phyloP scores from a whole-genome alignment of 2,329 filamentous ascomycete genomes.

The Xylaria sp. region DNA sequence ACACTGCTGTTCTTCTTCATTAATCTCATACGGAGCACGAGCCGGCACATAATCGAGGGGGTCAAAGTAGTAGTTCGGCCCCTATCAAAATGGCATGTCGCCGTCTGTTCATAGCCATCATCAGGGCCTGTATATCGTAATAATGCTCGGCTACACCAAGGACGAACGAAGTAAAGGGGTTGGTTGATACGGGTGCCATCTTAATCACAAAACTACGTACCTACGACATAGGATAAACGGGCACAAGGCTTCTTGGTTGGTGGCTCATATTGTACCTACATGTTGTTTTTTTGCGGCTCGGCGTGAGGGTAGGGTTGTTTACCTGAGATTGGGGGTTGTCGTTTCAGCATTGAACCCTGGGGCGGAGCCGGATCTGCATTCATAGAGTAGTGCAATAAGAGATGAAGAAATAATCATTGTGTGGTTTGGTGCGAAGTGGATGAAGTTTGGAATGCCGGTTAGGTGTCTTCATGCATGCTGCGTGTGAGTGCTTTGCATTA shows the following conservation, averaged over 20 bases:
- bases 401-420: no score
- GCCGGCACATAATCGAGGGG: background rate
- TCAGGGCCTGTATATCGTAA: background rate
- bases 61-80: background rate
- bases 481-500: background rate
- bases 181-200: background rate
- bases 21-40: background rate
- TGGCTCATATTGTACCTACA: no score
- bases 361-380: no score
- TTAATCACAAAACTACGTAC: background rate
- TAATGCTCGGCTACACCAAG: background rate
- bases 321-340: no score
- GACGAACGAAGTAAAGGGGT: slow-evolving; percentile 2
- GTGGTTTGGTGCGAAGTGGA: no score
- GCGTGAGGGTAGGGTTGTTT: no score
- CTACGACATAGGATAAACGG: background rate
- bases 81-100: background rate
- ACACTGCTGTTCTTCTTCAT: slow-evolving; percentile 4
- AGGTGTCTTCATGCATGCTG: background rate
- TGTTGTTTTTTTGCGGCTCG: no score
- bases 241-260: background rate
- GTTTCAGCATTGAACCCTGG: no score
- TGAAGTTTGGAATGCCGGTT: no score
- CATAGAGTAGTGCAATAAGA: no score
- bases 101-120: slow-evolving; percentile 12